phyloP scores from a whole-genome alignment of 208 protist species.

The Leptomonas pyrrhocoris region DNA sequence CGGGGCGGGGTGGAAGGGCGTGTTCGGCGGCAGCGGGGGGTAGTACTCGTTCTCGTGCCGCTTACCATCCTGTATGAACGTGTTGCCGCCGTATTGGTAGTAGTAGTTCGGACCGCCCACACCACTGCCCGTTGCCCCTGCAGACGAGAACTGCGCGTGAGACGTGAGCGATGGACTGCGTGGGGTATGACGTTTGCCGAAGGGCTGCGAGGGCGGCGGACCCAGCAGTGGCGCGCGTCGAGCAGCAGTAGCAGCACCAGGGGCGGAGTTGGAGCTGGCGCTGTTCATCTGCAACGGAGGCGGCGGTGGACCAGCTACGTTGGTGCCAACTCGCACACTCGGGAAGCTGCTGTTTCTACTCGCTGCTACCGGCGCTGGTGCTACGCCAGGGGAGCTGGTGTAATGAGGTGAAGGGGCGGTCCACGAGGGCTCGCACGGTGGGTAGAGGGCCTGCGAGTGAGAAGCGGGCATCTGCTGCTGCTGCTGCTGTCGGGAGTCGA shows the following conservation, averaged over 20 bases:
- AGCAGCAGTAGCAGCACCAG: not conserved
- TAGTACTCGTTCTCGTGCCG: slow-evolving; percentile 52
- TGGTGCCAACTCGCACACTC: slow-evolving; percentile 3
- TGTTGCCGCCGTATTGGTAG: slow-evolving; percentile 47
- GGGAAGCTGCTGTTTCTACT: slow-evolving; percentile 4
- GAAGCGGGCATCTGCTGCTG: not conserved
- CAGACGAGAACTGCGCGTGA: not conserved
- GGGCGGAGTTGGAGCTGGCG: not conserved
- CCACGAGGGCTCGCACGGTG: not conserved
- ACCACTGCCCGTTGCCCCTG: not conserved
- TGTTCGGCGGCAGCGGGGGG: slow-evolving; percentile 33
- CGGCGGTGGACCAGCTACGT: not conserved
- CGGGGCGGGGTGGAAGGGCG: slow-evolving; percentile 18
- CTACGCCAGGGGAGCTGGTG: not conserved
- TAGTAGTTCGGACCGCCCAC: slow-evolving; percentile 28
- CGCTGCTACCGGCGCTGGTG: not conserved
- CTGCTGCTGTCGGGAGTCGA: not conserved
- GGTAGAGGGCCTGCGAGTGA: not conserved
- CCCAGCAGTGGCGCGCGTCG: slow-evolving; percentile 17
- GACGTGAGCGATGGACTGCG: not conserved
- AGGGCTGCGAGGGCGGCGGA: slow-evolving; percentile 10
- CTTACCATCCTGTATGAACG: slow-evolving; percentile 52
- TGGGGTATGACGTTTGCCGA: not conserved
- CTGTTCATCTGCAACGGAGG: not conserved
- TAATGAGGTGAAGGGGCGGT: not conserved